Evolutionary conservation across 2,329 filamentous ascomycete species (phyloP).

Genomic region (Ophiocordyceps sinensis): DNA sequence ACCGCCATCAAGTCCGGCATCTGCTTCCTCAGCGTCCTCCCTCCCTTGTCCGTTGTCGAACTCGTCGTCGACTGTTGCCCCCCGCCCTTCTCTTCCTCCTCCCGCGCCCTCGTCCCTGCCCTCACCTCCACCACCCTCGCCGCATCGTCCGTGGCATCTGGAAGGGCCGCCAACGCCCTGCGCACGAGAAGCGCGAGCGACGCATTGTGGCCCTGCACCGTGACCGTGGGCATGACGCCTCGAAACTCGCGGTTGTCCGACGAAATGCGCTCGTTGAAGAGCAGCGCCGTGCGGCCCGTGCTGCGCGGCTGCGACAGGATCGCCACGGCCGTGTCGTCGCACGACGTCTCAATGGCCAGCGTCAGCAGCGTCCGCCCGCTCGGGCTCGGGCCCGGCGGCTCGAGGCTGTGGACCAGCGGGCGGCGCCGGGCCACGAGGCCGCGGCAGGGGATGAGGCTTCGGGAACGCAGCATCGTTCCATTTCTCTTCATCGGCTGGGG

Average conservation of each 20-base stretch:
- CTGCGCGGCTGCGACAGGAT: conserved; percentile 43
- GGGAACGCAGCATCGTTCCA: too few relatives aligned
- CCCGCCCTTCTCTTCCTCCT: too few relatives aligned
- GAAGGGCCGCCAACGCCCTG: conserved; percentile 44
- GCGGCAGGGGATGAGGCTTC: too few relatives aligned
- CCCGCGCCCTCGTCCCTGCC: background rate
- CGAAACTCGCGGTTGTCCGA: conserved; percentile 60
- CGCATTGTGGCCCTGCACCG: conserved; percentile 61
- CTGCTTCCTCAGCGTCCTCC: conserved; percentile 10
- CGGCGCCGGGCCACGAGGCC: too few relatives aligned
- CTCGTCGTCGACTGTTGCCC: background rate
- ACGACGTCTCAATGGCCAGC: conserved; percentile 70
- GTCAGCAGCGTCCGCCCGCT: conserved; percentile 27
- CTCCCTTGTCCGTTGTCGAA: conserved; percentile 6
- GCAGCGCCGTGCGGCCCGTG: conserved; percentile 35
- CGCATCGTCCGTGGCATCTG: conserved; percentile 7
- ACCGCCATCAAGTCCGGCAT: conserved; percentile 72
- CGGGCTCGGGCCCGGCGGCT: too few relatives aligned
- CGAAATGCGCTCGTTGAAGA: conserved; percentile 71
- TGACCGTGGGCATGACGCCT: conserved; percentile 67
- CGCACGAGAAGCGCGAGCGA: conserved; percentile 54
- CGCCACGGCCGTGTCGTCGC: conserved; percentile 88
- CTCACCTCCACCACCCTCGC: background rate
- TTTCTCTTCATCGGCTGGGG: too few relatives aligned
- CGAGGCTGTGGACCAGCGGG: too few relatives aligned